Base-by-base conservation (phyloP, 805 yeast genomes). In the Isabelozyma gotoi region DNA sequence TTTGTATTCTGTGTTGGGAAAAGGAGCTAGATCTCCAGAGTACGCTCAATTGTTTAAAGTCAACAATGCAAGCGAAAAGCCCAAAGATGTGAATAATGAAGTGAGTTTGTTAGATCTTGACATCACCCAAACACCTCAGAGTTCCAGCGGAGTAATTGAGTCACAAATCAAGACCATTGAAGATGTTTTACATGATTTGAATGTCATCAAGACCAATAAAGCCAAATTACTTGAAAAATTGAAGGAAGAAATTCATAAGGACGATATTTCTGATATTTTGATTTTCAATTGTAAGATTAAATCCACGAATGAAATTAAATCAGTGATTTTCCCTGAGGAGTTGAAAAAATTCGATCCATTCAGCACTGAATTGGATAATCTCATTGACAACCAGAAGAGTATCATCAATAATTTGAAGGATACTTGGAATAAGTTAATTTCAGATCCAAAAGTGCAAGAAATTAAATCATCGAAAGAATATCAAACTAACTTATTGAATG, bases 241-340 rank as follows among this genome's bases (percentile, higher is more conserved):
- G 55, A 89, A 89, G 56, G 74, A 71, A 5, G 77, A 78, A 38
- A 82, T 87, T 27, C 94, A 84, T 54, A 73, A 76, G 11, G 98
- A 92, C 64, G 97, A 92, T 58, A 88, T 90, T 39, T 84, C 96
- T 0, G 82, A 84, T 41, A 70, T 84, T 10, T 71, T 92, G 24
- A 77, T 92, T 7, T 68, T 84, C 50, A 84, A 87, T 57, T 67
- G 73, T 47, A 80, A 78, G 47, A 74, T 78, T 36, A 76, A 74
- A 32, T 67, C 80, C 4, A 80, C 79, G 6, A 73, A 77, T 36
- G 90, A 84, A 45, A 71, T 81, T 46, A 75, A 74, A 49, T 68
- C 75, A 7, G 63, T 67, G 24, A 72, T 72, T 14, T 90, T 91
- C 58, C 77, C 81, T 14, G 76, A 78, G 44, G 96, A 89, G 59